These are phyloP conservation scores for Backusella tarrabulga DNA, from an alignment of 192 early-diverging fungal species.

Conservation along the genomic window DNA sequence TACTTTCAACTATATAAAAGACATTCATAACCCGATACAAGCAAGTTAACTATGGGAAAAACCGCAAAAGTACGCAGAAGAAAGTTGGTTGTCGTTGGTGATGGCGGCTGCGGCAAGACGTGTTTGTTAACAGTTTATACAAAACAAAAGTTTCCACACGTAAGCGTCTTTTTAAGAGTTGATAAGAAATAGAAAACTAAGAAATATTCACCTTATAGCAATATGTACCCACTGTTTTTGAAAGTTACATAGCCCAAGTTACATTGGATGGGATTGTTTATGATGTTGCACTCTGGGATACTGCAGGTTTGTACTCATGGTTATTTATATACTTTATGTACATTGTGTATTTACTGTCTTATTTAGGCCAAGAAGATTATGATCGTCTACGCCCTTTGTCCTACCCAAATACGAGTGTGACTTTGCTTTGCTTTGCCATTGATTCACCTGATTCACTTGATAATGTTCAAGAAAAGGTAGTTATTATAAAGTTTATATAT, in stretches of 20 bases:
- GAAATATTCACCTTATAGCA: not conserved
- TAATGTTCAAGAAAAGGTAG: constrained; percentile 68
- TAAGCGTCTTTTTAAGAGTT: not conserved
- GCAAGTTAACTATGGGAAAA: not conserved
- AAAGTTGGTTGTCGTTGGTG: constrained; percentile 48
- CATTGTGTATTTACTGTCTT: not conserved
- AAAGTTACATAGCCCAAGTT: constrained; percentile 67
- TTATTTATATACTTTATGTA: not conserved
- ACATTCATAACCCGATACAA: not conserved
- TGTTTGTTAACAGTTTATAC: constrained; percentile 73
- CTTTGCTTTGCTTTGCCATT: constrained; percentile 89
- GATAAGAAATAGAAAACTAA: not conserved
- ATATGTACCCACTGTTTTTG: constrained; percentile 72
- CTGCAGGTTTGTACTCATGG: constrained; percentile 49
- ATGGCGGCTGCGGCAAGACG: constrained; percentile 83
- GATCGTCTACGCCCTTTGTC: constrained; percentile 82
- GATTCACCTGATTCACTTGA: constrained; percentile 79
- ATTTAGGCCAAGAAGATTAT: constrained; percentile 32
- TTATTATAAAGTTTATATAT: not conserved
- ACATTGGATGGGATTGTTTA: constrained; percentile 65
- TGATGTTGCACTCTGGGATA: constrained; percentile 74
- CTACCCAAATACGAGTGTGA: constrained; percentile 87
- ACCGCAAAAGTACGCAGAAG: not conserved
- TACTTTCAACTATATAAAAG: not conserved
- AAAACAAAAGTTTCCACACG: not conserved